Conservation (phyloP, 1,139 yeast genomes). For the Blastobotrys proliferans region DNA sequence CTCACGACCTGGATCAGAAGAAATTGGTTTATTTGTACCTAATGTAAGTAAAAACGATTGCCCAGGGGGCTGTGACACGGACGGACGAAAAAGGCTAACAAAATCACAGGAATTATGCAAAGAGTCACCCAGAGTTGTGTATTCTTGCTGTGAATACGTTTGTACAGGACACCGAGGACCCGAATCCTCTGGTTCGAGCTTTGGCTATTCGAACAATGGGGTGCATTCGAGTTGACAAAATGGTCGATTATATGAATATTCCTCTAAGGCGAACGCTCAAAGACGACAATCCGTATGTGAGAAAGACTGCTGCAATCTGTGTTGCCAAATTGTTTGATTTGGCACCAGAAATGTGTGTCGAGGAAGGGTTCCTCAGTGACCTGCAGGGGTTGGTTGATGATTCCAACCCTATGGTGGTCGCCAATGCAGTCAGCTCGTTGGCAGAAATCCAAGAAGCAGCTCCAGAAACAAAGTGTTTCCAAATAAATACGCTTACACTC, state of each 20-base stretch:
- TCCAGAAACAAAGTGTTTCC: slow-evolving; percentile 46
- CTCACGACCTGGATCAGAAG: slow-evolving; percentile 95
- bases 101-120: slow-evolving; percentile 67
- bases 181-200: slow-evolving; percentile 93
- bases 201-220: slow-evolving; percentile 99
- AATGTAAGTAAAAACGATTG: slow-evolving; percentile 43
- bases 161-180: slow-evolving; percentile 91
- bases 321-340: slow-evolving; percentile 93
- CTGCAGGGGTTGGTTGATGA: slow-evolving; percentile 73
- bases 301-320: slow-evolving; percentile 96
- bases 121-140: slow-evolving; percentile 91
- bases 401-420: slow-evolving; percentile 89
- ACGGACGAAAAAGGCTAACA: slow-evolving; percentile 7
- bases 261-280: slow-evolving; percentile 80
- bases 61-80: neutral
- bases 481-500: slow-evolving; percentile 45
- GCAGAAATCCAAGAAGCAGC: slow-evolving; percentile 76
- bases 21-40: slow-evolving; percentile 89
- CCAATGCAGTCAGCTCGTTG: slow-evolving; percentile 84
- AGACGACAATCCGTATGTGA: slow-evolving; percentile 95
- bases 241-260: slow-evolving; percentile 90
- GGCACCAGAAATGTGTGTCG: slow-evolving; percentile 74
- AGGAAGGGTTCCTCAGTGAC: slow-evolving; percentile 76
- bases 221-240: slow-evolving; percentile 89
- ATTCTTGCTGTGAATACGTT: slow-evolving; percentile 96